Conservation (phyloP, 2,329 filamentous ascomycete genomes). For the Talaromyces sp. region DNA sequence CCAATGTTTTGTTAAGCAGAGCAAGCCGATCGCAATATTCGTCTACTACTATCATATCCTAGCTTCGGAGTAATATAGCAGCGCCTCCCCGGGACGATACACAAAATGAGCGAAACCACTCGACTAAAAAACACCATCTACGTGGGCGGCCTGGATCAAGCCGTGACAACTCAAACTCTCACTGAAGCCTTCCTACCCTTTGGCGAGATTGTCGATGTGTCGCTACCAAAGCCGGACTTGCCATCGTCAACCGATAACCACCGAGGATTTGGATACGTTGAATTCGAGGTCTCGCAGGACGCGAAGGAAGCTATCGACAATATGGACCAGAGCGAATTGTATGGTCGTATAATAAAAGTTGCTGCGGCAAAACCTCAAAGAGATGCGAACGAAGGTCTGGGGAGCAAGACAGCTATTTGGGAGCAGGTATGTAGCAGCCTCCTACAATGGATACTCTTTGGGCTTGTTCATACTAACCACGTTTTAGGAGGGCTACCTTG, state of each 20-base stretch:
- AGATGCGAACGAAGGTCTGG: slow-evolving; percentile 78
- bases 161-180: slow-evolving; percentile 70
- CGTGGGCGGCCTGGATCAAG: slow-evolving; percentile 79
- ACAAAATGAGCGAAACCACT: slow-evolving; percentile 66
- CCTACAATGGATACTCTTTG: not conserved
- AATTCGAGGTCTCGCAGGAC: slow-evolving; percentile 82
- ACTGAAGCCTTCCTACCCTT: slow-evolving; percentile 95
- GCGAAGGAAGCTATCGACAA: slow-evolving; percentile 96
- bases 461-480: slow-evolving; percentile 20
- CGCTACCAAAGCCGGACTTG: slow-evolving; percentile 81
- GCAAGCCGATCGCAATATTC: not conserved
- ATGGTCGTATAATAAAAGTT: slow-evolving; percentile 87
- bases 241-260: slow-evolving; percentile 76
- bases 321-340: slow-evolving; percentile 96
- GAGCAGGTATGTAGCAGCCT: slow-evolving; percentile 68
- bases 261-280: slow-evolving; percentile 92
- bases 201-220: slow-evolving; percentile 89
- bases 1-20: not conserved
- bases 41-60: no score
- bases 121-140: slow-evolving; percentile 90
- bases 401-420: slow-evolving; percentile 93
- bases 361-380: slow-evolving; percentile 89
- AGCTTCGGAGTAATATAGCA: not conserved
- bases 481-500: slow-evolving; percentile 82
- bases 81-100: not conserved